Base-by-base conservation (phyloP, 2,329 filamentous ascomycete genomes). In the Fusarium falciforme region DNA sequence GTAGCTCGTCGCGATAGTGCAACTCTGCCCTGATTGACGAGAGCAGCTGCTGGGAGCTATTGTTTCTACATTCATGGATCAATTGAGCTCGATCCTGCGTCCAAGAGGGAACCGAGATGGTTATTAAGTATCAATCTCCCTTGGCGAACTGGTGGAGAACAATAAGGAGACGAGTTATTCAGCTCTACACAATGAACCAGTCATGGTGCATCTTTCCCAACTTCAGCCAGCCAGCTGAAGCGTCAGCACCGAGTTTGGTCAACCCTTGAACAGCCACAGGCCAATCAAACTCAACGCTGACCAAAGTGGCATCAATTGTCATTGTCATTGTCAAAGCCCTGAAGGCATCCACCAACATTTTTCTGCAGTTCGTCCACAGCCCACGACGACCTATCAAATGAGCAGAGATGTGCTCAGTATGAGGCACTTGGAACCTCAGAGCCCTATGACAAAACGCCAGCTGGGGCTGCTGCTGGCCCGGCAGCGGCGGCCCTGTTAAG, bases 381-480 rank as follows among this genome's bases (percentile, higher is more conserved):
- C 42, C 38, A 52, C 29, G 38, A 61, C 52, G 42, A 38, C 55
- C 65, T 61, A 55, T 61, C 22, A 66, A 60, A 22, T 12, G 25
- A 22, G 27, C 35, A 38, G 25, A 40, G 16, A 20, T 61, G 25
- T 47, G 29, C 4, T 62, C 42, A 29, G 20, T 11, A 17, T 61
- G 65, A 70, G 59, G 57, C 55, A 49, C 14, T 29, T 64, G 64
- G 55, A 67, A 65, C 44, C 42, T 52, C 40, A 22, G 49, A 68
- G 64, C 47, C 67, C 58, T 69, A 61, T 68, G 40, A 44, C 54
- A 67, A 52, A 36, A 61, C 62, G 54, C 57, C 64, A 62, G 17
- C 59, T 66, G 58, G 64, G 33, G 22, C 42, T 40, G 40, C 60
- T 66, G 72, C 64, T 66, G 72, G 65, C 68, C 71, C 64, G 64